Base-by-base conservation (phyloP, 1,284 basidiomycete species). In the Trichosporon sp. region DNA sequence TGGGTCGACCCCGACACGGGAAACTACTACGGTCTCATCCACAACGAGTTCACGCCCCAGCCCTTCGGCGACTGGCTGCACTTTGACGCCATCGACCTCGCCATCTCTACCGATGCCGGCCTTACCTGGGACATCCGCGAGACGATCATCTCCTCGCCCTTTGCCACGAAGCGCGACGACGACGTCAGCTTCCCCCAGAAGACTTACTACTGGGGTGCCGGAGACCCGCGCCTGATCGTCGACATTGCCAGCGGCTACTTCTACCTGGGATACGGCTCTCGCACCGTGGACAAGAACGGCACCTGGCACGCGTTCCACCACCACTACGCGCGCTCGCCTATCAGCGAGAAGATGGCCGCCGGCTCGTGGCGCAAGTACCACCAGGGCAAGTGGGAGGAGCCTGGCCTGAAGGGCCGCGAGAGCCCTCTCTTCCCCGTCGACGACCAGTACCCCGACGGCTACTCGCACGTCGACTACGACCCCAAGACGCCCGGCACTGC, bases 351-450 rank as follows among this genome's bases (percentile, higher is more conserved):
- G 58, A 23, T 59, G 19, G 23, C 32, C 16, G 27, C 62, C 1
- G 66, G 66, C 25, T 29, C 44, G 2, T 63, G 62, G 57, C n/a
- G 27, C n/a, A 63, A 63, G 49, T 63, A 16, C 14, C 44, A 63
- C 49, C 21, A 56, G 11, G 62, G 57, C 46, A 14, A 32, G 34
- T 63, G 62, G 62, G 14, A 36, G n/a, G 44, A 63, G 49, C 44
- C 33, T 1, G 62, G 62, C 6, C 33, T 59, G 19, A 57, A 49
- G 25, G 57, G 62, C 2, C 9, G 25, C 9, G 62, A 63, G 49
- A 54, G 46, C 33, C 27, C 19, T 9, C 16, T 59, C 14, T 33
- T 37, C 8, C 62, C 62, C 5, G 23, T 49, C 27, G 31, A 25
- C 49, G 31, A 19, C 27, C 11, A 19, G 21, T 4, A 46, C 8